Evolutionary conservation across 2,329 filamentous ascomycete species (phyloP).

Genomic region (Botrytis cinerea): DNA sequence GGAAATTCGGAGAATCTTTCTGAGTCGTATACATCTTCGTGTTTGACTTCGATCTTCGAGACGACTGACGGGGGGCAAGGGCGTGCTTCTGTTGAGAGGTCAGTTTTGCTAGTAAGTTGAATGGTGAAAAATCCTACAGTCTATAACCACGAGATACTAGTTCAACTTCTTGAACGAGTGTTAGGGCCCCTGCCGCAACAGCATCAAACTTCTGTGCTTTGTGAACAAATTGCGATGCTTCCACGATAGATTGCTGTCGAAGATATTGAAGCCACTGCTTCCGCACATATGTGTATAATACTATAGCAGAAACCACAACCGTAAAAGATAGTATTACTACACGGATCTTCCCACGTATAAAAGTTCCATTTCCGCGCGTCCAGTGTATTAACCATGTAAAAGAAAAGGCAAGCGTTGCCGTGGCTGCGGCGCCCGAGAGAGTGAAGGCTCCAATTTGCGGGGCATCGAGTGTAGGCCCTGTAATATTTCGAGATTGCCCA

Average conservation of each 20-base stretch:
- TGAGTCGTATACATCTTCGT: conserved; percentile 77
- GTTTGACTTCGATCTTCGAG: conserved; percentile 81
- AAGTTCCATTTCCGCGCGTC: conserved; percentile 56
- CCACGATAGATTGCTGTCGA: conserved; percentile 70
- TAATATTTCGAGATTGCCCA: conserved; percentile 33
- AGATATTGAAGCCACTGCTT: conserved; percentile 82
- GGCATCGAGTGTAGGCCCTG: conserved; percentile 29
- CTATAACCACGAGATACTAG: conserved; percentile 88
- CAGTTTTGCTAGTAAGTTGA: conserved; percentile 20
- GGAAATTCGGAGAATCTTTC: conserved; percentile 70
- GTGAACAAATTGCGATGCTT: conserved; percentile 67
- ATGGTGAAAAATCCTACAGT: conserved; percentile 57
- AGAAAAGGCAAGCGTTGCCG: conserved; percentile 62
- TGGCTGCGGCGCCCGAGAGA: conserved; percentile 64
- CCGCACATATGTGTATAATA: conserved; percentile 71
- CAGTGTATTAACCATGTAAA: conserved; percentile 67
- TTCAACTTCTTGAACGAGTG: conserved; percentile 92
- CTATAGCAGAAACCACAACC: conserved; percentile 52
- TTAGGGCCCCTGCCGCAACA: conserved; percentile 72
- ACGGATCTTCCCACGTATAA: conserved; percentile 58
- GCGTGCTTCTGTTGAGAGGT: conserved; percentile 66
- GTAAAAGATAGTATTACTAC: conserved; percentile 50
- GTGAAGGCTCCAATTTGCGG: conserved; percentile 51
- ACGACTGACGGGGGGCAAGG: conserved; percentile 87
- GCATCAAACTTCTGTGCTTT: conserved; percentile 81